phyloP scores from a whole-genome alignment of 164 flowering plant genomes.

The Saururus chinensis region DNA sequence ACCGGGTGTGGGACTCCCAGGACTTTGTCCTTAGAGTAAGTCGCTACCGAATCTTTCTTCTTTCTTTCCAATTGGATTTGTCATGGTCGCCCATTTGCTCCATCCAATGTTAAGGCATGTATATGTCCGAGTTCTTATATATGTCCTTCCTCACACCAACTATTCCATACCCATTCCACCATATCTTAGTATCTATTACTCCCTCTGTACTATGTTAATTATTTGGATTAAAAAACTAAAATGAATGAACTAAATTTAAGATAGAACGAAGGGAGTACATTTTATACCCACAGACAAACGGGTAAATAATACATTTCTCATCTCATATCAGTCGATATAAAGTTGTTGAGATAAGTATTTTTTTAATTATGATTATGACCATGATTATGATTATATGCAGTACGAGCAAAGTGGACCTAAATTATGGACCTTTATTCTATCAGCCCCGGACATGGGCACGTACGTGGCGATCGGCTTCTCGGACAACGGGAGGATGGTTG shows the following conservation, averaged over 20 bases:
- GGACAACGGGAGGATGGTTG: conserved; percentile 32
- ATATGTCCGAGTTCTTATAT: too few relatives aligned
- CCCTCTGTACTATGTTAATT: too few relatives aligned
- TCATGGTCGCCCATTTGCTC: too few relatives aligned
- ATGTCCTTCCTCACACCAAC: too few relatives aligned
- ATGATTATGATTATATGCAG: conserved; percentile 14
- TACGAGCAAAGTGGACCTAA: conserved; percentile 17
- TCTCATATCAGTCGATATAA: background rate
- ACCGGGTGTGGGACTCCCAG: conserved; percentile 24
- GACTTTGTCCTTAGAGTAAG: conserved; percentile 38
- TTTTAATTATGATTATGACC: background rate
- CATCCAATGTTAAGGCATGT: too few relatives aligned
- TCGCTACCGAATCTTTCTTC: background rate
- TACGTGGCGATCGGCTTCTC: conserved; percentile 44
- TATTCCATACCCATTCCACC: background rate
- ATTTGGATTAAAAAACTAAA: too few relatives aligned
- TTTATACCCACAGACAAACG: too few relatives aligned
- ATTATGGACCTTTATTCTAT: conserved; percentile 38
- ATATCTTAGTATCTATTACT: too few relatives aligned
- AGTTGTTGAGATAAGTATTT: background rate
- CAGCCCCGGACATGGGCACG: conserved; percentile 26
- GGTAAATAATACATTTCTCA: too few relatives aligned
- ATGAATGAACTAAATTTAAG: too few relatives aligned
- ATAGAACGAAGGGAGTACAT: too few relatives aligned
- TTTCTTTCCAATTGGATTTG: too few relatives aligned